Percentiles rank a stretch among this genome's conserved stretches.
Evolutionary conservation across 2,329 filamentous ascomycete species (phyloP).

Genomic region (Xylariales sp.): DNA sequence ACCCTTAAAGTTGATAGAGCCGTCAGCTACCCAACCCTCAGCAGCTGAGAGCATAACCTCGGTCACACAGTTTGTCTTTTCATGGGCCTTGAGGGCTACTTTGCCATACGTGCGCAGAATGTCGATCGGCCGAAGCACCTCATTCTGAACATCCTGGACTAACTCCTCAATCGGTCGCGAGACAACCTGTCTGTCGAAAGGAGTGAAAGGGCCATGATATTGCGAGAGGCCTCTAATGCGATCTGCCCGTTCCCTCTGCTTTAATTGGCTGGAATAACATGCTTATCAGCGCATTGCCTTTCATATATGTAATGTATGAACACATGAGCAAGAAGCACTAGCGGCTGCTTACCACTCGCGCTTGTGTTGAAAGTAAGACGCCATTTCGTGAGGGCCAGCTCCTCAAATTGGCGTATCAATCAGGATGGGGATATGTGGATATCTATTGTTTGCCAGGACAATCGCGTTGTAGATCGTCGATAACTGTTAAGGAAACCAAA

Average conservation of each 20-base stretch:
- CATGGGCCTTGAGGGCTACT: conserved; percentile 76
- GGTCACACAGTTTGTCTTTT: conserved; percentile 84
- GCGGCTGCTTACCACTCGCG: conserved; percentile 68
- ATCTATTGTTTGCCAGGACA: too few relatives aligned
- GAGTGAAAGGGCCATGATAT: conserved; percentile 64
- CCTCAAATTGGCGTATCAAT: not conserved
- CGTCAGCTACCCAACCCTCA: conserved; percentile 62
- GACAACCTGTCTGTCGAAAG: conserved; percentile 62
- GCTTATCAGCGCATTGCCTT: too few relatives aligned
- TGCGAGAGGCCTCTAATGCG: conserved; percentile 63
- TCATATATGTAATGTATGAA: too few relatives aligned
- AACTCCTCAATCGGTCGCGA: conserved; percentile 71
- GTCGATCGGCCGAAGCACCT: conserved; percentile 59
- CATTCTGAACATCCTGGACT: conserved; percentile 72
- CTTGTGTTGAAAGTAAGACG: conserved; percentile 64
- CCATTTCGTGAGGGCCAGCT: conserved; percentile 22
- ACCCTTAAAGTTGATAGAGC: conserved; percentile 66
- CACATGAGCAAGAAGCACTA: too few relatives aligned
- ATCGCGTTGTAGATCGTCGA: too few relatives aligned
- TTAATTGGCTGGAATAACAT: conserved; percentile 74
- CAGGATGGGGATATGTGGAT: too few relatives aligned
- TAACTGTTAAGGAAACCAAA: too few relatives aligned
- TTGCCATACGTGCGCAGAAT: conserved; percentile 86
- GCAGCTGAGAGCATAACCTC: conserved; percentile 79
- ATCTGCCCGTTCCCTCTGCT: conserved; percentile 69